Evolutionary conservation across 768 basidiomycete species (phyloP).

Genomic region (Pisolithus albus): DNA sequence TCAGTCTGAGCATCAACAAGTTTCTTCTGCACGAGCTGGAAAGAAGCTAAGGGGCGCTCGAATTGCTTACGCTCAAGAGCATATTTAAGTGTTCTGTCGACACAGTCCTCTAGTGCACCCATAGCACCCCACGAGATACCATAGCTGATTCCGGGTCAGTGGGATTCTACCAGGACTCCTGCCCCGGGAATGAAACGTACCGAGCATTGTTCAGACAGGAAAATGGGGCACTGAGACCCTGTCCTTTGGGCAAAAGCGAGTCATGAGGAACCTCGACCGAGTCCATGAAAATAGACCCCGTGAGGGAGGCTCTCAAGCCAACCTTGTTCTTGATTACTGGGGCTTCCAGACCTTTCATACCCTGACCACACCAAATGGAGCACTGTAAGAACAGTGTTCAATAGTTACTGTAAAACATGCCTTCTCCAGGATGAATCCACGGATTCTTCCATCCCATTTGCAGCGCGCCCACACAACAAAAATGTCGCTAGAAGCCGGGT

Average conservation of each 20-base stretch:
- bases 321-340: slow-evolving; percentile 91
- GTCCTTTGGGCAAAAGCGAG: slow-evolving; percentile 68
- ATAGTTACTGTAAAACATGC: slow-evolving; percentile 28
- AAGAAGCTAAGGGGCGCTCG: slow-evolving; percentile 80
- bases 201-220: slow-evolving; percentile 88
- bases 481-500: slow-evolving; percentile 51
- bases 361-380: slow-evolving; percentile 38
- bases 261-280: slow-evolving; percentile 71
- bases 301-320: slow-evolving; percentile 77
- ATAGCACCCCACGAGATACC: slow-evolving; percentile 96
- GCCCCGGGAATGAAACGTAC: slow-evolving; percentile 21
- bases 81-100: slow-evolving; percentile 69
- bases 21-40: slow-evolving; percentile 98
- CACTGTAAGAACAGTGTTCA: neutral
- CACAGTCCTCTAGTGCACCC: slow-evolving; percentile 91
- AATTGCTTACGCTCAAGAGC: slow-evolving; percentile 90
- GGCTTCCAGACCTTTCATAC: slow-evolving; percentile 71
- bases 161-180: neutral
- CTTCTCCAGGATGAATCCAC: slow-evolving; percentile 90
- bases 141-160: slow-evolving; percentile 36
- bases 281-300: slow-evolving; percentile 90
- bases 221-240: slow-evolving; percentile 81
- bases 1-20: slow-evolving; percentile 91
- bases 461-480: slow-evolving; percentile 94
- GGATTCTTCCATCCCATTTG: slow-evolving; percentile 87